Evolutionary conservation across 352 stramenopile species (phyloP).

Genomic region (Globisporangium parvum): DNA sequence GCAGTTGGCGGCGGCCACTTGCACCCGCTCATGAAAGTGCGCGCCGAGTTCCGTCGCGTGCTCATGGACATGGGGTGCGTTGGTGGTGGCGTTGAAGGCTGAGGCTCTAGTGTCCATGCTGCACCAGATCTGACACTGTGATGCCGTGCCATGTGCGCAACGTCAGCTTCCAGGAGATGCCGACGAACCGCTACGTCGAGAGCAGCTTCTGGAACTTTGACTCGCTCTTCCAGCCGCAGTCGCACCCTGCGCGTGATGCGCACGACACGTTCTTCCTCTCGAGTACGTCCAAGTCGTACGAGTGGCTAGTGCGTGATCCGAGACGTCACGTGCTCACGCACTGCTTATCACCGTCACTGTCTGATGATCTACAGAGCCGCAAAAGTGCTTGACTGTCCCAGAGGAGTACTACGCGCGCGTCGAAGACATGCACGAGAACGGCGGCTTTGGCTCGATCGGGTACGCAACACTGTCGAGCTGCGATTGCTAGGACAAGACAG

Average conservation of each 20-base stretch:
- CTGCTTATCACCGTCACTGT: neutral
- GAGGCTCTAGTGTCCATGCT: neutral
- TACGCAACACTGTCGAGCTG: conserved; percentile 37
- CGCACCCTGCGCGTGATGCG: conserved; percentile 97
- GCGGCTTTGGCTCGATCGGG: conserved; percentile 95
- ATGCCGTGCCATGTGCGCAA: neutral
- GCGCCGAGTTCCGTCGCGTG: conserved; percentile 98
- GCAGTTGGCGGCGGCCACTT: conserved; percentile 94
- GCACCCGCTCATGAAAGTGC: conserved; percentile 97
- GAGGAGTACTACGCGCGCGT: conserved; percentile 99
- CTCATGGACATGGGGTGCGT: conserved; percentile 98
- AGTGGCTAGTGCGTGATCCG: neutral
- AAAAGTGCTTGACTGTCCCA: conserved; percentile 83
- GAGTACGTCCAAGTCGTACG: conserved; percentile 26
- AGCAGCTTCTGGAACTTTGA: conserved; percentile 99
- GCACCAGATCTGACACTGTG: neutral
- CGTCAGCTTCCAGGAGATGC: conserved; percentile 97
- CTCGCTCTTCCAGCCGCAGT: conserved; percentile 99
- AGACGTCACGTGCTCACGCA: too few relatives aligned
- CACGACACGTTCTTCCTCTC: conserved; percentile 99
- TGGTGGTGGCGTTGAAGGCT: neutral
- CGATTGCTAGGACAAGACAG: neutral
- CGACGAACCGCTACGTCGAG: conserved; percentile 99
- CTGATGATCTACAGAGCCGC: conserved; percentile 39
- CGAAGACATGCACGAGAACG: conserved; percentile 97